Conservation (phyloP, 305 asterid genomes). For the Plantago lanceolata region DNA sequence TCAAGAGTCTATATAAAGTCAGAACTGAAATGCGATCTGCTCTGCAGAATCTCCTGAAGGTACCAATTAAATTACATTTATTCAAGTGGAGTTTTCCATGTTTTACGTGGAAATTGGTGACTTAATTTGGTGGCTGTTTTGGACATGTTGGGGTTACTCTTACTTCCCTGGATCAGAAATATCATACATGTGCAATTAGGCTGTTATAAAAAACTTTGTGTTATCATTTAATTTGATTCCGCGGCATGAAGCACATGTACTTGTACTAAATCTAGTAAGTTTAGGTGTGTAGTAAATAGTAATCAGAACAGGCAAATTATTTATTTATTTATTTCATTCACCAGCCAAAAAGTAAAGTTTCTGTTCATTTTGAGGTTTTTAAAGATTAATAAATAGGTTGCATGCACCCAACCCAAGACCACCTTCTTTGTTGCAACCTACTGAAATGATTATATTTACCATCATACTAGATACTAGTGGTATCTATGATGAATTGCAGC, state of each 20-base stretch:
- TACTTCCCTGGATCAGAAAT: not conserved
- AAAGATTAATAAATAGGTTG: not conserved
- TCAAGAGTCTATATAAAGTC: constrained; percentile 68
- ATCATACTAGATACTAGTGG: not conserved
- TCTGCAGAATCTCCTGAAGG: constrained; percentile 71
- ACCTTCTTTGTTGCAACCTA: not conserved
- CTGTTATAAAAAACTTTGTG: not conserved
- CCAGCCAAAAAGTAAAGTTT: not conserved
- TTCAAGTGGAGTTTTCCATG: not conserved
- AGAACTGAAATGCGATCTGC: constrained; percentile 77
- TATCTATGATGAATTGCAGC: not conserved
- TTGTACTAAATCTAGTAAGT: not conserved
- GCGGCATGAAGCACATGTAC: not conserved
- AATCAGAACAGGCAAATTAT: not conserved
- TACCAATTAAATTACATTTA: constrained; percentile 19
- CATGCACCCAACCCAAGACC: not conserved
- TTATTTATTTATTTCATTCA: not conserved
- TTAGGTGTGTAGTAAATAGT: not conserved
- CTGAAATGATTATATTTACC: not conserved
- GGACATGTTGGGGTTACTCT: constrained; percentile 1
- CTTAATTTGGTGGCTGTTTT: constrained; percentile 8
- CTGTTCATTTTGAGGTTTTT: not conserved
- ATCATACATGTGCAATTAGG: not conserved
- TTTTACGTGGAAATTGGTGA: not conserved
- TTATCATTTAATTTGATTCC: constrained; percentile 1